Base-by-base conservation (phyloP, 1,284 basidiomycete species). In the Kwoniella shivajii region DNA sequence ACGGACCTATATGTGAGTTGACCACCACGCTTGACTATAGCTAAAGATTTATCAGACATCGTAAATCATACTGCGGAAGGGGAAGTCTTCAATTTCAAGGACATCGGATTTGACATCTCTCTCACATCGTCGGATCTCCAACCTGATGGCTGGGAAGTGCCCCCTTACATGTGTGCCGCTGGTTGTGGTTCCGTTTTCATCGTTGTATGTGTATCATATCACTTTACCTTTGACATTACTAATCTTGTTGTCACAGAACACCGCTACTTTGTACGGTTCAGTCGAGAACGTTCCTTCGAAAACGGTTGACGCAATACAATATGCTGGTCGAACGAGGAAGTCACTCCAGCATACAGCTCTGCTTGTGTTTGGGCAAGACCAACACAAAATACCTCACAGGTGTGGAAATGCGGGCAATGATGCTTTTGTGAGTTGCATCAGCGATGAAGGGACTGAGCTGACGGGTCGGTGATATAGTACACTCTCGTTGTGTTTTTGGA, bases 341-440 rank as follows among this genome's bases (percentile, higher is more conserved):
- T 57, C 61, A 3, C 53, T 68, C 2, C 63, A 67, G 44, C 55
- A 68, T 27, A 54, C 66, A 9, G 65, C 60, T 9, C 30, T 53
- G 16, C 36, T 60, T 26, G 57, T 69, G 54, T 68, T 69, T 54
- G 61, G 64, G 2, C 7, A 55, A 27, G 60, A 65, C n/a, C 33
- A 48, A 2, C 48, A 24, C 1, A 53, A 53, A 20, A 39, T 26
- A 38, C 64, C 67, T 10, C 30, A 55, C 4, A 50, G 53, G 10
- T 63, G 44, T 31, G 71, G 64, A 1, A 72, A 74, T 52, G 65
- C 71, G 1, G 74, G 74, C 2, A 71, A 75, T 41, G 59, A 67
- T 38, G 69, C 71, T 24, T 61, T 63, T 49, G 71, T 73, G 44
- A 58, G 69, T 61, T 11, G n/a, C 18, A 9, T 29, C 14, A 16